A percentile compares a stretch with the other conserved stretches of the same genome.
phyloP scores from a whole-genome alignment of 768 basidiomycete species.

The Hygrocybe coccinea region DNA sequence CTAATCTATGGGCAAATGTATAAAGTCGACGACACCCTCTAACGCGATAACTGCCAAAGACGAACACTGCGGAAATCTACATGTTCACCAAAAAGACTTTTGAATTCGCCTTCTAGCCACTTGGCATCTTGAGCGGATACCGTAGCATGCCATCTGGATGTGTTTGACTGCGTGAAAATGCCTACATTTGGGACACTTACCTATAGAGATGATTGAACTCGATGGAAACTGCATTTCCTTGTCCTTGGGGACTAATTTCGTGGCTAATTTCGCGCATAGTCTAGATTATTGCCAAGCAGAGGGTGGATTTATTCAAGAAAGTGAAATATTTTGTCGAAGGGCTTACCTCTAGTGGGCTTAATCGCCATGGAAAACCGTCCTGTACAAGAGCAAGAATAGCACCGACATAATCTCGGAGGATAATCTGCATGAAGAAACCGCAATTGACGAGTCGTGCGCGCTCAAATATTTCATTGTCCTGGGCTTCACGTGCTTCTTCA shows the following conservation, averaged over 20 bases:
- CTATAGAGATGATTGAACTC: conserved; percentile 67
- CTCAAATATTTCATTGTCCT: conserved; percentile 77
- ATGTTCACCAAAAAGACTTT: conserved; percentile 35
- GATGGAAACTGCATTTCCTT: conserved; percentile 71
- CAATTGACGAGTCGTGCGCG: conserved; percentile 70
- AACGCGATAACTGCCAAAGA: neutral
- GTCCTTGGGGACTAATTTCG: conserved; percentile 53
- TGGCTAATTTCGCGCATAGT: conserved; percentile 48
- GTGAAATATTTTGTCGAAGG: too few species aligned
- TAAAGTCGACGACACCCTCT: neutral
- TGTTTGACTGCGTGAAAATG: neutral
- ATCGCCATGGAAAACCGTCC: conserved; percentile 60
- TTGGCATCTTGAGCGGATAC: conserved; percentile 49
- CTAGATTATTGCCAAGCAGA: conserved; percentile 25
- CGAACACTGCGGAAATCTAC: conserved; percentile 37
- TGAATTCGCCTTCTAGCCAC: conserved; percentile 52
- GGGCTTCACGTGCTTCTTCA: conserved; percentile 29
- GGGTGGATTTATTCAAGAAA: too few species aligned
- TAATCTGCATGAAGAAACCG: conserved; percentile 64
- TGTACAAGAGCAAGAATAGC: conserved; percentile 65
- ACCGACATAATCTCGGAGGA: conserved; percentile 72
- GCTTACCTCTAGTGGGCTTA: conserved; percentile 60
- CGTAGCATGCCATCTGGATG: conserved; percentile 54
- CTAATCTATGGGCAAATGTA: conserved; percentile 27
- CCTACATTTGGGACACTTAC: neutral